A percentile compares a stretch with the other conserved stretches of the same genome.
These are phyloP conservation scores for Ceratorhiza oryzae-sativae DNA, from an alignment of 1,284 basidiomycete genomes.

Conservation along the genomic window DNA sequence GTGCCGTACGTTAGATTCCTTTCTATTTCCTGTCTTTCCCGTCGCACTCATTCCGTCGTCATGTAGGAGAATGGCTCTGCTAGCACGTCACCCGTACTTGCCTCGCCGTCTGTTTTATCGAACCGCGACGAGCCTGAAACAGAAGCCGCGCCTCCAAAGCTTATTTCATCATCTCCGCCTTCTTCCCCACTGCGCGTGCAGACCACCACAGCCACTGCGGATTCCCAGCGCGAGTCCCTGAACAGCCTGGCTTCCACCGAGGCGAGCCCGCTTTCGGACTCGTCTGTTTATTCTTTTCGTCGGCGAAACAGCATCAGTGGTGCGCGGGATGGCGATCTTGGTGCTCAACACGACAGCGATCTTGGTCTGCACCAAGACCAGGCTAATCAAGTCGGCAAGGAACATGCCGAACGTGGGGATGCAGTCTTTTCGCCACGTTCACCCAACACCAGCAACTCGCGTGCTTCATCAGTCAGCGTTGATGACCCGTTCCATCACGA, in stretches of 20 bases:
- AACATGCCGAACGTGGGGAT: not conserved
- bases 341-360: not conserved
- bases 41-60: not conserved
- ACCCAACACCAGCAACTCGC: constrained; percentile 17
- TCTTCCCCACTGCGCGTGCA: constrained; percentile 8
- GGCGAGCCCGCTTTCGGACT: constrained; percentile 29
- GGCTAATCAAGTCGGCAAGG: not conserved
- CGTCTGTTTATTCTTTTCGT: constrained; percentile 25
- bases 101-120: constrained; percentile 29
- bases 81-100: constrained; percentile 2
- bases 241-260: constrained; percentile 31
- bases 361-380: not conserved
- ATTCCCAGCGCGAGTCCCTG: constrained; percentile 34
- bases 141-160: not conserved
- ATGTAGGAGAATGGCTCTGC: not conserved
- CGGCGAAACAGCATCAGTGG: not conserved
- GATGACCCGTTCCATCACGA: constrained; percentile 37
- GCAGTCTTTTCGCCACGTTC: not conserved
- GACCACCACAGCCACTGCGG: not conserved
- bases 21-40: not conserved
- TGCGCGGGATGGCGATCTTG: too few relatives aligned
- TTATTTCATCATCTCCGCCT: constrained; percentile 18
- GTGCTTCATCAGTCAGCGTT: constrained; percentile 29
- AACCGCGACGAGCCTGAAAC: constrained; percentile 9
- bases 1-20: constrained; percentile 24